A percentile compares a stretch with the other conserved stretches of the same genome.
Evolutionary conservation across 257 asterid species (phyloP).

Genomic region (Capsicum rhomboideum): DNA sequence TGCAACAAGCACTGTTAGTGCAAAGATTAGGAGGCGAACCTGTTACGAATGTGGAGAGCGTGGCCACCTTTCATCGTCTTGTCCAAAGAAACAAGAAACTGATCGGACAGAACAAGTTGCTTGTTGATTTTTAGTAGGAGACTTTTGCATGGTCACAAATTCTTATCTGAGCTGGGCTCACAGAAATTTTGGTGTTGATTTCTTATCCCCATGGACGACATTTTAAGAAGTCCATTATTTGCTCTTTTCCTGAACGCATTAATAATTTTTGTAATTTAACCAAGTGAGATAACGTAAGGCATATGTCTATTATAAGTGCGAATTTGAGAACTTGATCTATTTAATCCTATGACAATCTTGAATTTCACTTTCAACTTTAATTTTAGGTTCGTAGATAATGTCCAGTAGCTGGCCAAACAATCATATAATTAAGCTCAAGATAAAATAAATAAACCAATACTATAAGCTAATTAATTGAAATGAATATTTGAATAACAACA

Average conservation of each 20-base stretch:
- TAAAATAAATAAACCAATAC: too few species aligned
- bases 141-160: neutral
- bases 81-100: conserved; percentile 53
- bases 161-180: neutral
- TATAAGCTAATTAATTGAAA: too few species aligned
- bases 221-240: neutral
- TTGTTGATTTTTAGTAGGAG: conserved; percentile 9
- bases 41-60: conserved; percentile 81
- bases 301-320: too few species aligned
- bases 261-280: too few species aligned
- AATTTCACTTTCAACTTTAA: too few species aligned
- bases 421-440: too few species aligned
- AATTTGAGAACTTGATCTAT: too few species aligned
- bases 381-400: too few species aligned
- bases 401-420: too few species aligned
- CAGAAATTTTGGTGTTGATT: neutral
- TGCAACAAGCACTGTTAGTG: conserved; percentile 26
- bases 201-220: neutral
- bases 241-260: neutral
- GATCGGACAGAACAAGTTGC: conserved; percentile 25
- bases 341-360: too few species aligned
- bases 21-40: conserved; percentile 73
- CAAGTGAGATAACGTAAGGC: too few species aligned
- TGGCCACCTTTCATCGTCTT: conserved; percentile 74
- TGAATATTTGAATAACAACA: too few species aligned